Conservation (phyloP, 495 filamentous ascomycete species). For the Podospora tetraspora region DNA sequence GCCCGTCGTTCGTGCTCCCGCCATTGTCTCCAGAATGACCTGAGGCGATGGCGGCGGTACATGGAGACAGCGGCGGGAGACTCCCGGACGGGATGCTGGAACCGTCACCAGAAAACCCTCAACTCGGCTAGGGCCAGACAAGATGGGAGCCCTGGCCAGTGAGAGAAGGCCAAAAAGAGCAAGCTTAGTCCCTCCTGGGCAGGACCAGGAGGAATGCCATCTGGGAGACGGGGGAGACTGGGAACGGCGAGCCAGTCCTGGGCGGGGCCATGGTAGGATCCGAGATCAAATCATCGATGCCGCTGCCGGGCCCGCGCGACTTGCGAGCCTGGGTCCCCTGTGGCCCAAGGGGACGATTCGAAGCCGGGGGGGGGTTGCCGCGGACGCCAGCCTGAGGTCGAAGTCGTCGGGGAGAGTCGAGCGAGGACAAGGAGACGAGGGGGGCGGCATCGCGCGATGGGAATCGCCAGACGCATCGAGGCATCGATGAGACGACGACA, state of each 20-base stretch:
- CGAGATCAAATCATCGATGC: slow-evolving; percentile 31
- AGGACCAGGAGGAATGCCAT: neutral
- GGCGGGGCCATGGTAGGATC: slow-evolving; percentile 20
- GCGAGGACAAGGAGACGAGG: neutral
- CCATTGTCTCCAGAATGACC: slow-evolving; percentile 15
- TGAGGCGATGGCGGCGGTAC: slow-evolving; percentile 19
- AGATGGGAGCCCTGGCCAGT: slow-evolving; percentile 1
- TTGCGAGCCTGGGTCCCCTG: neutral
- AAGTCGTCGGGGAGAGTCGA: neutral
- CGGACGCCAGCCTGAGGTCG: slow-evolving; percentile 6
- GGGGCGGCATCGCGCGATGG: slow-evolving; percentile 3
- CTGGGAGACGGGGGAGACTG: neutral
- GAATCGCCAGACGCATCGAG: neutral
- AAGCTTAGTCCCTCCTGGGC: slow-evolving; percentile 1
- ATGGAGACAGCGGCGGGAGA: slow-evolving; percentile 19
- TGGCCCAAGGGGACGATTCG: too few relatives aligned
- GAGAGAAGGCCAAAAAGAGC: neutral
- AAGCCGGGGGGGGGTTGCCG: slow-evolving; percentile 14
- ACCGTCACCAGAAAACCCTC: slow-evolving; percentile 8
- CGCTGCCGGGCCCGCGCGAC: slow-evolving; percentile 9
- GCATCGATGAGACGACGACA: neutral
- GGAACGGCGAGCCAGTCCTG: neutral
- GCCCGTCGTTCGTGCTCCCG: slow-evolving; percentile 4
- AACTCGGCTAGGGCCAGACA: slow-evolving; percentile 7
- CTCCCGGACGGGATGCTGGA: slow-evolving; percentile 17